These are phyloP conservation scores for Penstemon newberryi DNA, from an alignment of 257 asterid genomes.

Conservation along the genomic window DNA sequence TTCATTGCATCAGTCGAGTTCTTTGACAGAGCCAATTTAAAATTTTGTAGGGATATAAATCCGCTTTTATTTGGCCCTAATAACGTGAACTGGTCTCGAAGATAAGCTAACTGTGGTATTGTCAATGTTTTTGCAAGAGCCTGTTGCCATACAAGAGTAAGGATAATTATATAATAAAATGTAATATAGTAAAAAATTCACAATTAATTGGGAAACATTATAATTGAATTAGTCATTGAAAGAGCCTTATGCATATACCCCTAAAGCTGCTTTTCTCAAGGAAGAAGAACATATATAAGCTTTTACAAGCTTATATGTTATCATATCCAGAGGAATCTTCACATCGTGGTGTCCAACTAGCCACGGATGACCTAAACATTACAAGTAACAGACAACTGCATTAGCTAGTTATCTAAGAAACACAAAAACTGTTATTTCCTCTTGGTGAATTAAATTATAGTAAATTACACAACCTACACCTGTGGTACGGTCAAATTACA, in stretches of 20 bases:
- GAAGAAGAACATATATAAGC: conserved; percentile 86
- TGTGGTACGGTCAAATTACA: too few species aligned
- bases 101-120: conserved; percentile 74
- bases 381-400: neutral
- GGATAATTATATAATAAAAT: neutral
- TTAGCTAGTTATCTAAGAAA: neutral
- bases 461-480: too few species aligned
- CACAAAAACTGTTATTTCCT: neutral
- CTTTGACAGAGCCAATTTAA: conserved; percentile 66
- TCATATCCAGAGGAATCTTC: conserved; percentile 90
- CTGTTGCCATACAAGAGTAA: conserved; percentile 33
- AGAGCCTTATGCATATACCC: conserved; percentile 49
- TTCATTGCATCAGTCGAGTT: conserved; percentile 83
- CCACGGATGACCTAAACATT: conserved; percentile 92
- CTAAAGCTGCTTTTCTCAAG: conserved; percentile 80
- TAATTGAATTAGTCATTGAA: neutral
- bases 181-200: neutral
- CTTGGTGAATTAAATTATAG: too few species aligned
- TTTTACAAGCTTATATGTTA: conserved; percentile 71
- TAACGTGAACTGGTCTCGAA: conserved; percentile 81
- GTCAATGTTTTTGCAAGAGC: conserved; percentile 91
- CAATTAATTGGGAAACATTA: neutral
- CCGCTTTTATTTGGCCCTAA: conserved; percentile 89
- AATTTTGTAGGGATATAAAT: conserved; percentile 64
- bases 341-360: conserved; percentile 70